phyloP scores from a whole-genome alignment of 169 alveolate genomes.

The Eimeria sp. region DNA sequence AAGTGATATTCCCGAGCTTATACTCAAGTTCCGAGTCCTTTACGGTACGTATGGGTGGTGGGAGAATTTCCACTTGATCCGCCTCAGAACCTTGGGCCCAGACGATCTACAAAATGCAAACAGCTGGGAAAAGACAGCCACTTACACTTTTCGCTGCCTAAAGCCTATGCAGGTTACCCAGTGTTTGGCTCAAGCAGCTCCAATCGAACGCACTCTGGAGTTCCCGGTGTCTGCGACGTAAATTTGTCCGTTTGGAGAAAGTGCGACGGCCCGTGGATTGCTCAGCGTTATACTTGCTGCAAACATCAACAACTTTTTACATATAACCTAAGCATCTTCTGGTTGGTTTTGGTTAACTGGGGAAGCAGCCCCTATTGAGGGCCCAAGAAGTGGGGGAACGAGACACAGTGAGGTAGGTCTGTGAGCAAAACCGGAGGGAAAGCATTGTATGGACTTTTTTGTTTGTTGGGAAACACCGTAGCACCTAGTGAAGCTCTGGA shows the following conservation, averaged over 20 bases:
- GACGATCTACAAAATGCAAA: background rate
- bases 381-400: background rate
- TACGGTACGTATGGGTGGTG: slow-evolving; percentile 4
- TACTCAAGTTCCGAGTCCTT: background rate
- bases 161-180: background rate
- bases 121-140: background rate
- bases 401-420: background rate
- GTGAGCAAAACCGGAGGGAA: background rate
- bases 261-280: slow-evolving; percentile 49
- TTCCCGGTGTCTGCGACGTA: slow-evolving; percentile 76
- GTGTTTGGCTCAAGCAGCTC: background rate
- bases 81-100: background rate
- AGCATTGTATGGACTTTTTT: background rate
- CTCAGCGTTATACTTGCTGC: slow-evolving; percentile 41
- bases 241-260: slow-evolving; percentile 3
- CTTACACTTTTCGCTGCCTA: background rate
- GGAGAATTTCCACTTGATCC: background rate
- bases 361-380: background rate
- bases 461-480: background rate
- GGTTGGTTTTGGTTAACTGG: background rate
- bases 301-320: background rate
- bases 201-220: slow-evolving; percentile 3
- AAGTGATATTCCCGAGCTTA: background rate
- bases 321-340: background rate
- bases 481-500: background rate